A percentile compares a stretch with the other conserved stretches of the same genome.
phyloP scores from a whole-genome alignment of 2,329 filamentous ascomycete genomes.

The Polytolypa hystricis region DNA sequence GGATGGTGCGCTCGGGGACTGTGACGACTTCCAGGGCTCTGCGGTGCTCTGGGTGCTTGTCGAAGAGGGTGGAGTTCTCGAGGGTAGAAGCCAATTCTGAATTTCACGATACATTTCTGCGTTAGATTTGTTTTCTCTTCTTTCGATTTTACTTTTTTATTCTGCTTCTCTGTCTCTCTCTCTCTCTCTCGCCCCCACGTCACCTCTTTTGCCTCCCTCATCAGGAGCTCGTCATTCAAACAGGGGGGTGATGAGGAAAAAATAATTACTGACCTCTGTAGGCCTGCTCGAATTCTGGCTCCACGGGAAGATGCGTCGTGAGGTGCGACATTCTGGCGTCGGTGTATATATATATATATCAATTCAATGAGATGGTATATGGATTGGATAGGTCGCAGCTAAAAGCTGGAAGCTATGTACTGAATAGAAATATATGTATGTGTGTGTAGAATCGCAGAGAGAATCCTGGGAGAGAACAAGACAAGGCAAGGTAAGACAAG shows the following conservation, averaged over 20 bases:
- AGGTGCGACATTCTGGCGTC: too few species aligned
- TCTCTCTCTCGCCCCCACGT: too few species aligned
- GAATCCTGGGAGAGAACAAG: too few species aligned
- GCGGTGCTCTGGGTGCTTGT: slow-evolving; percentile 89
- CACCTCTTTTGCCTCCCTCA: slow-evolving; percentile 12
- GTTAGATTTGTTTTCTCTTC: slow-evolving; percentile 10
- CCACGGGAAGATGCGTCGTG: slow-evolving; percentile 77
- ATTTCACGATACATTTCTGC: slow-evolving; percentile 2
- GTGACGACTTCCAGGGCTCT: slow-evolving; percentile 79
- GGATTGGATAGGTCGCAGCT: too few species aligned
- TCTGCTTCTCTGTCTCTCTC: not conserved
- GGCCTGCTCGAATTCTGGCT: slow-evolving; percentile 98
- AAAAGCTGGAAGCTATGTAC: too few species aligned
- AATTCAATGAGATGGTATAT: too few species aligned
- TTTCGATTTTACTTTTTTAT: not conserved
- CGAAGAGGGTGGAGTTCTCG: slow-evolving; percentile 84
- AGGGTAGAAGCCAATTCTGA: slow-evolving; percentile 89
- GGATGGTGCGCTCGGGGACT: slow-evolving; percentile 87
- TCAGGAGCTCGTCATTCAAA: slow-evolving; percentile 5
- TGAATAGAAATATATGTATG: too few species aligned
- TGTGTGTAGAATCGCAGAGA: too few species aligned
- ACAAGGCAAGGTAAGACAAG: too few species aligned
- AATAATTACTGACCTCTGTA: slow-evolving; percentile 62
- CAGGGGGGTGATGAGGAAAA: slow-evolving; percentile 4
- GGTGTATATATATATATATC: too few species aligned